phyloP scores from a whole-genome alignment of 2,329 filamentous ascomycete genomes.

The Calonectria henricotiae region DNA sequence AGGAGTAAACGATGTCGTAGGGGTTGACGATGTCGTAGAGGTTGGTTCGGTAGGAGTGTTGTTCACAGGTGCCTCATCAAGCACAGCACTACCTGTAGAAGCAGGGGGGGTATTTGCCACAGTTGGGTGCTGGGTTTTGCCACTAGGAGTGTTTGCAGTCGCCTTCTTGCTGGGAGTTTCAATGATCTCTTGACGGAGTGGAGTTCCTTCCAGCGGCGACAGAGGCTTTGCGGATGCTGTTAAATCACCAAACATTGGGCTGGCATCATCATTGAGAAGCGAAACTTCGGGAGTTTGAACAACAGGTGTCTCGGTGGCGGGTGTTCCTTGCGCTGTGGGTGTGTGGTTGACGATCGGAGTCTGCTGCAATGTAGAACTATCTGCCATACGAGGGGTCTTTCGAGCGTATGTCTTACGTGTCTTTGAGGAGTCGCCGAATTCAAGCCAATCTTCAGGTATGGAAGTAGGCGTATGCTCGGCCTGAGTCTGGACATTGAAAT shows the following conservation, averaged over 20 bases:
- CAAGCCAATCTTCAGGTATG: neutral
- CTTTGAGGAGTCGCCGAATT: neutral
- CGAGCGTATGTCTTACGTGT: neutral
- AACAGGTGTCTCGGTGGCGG: constrained; percentile 1
- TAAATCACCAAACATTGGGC: constrained; percentile 13
- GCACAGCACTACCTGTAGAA: neutral
- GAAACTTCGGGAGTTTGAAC: constrained; percentile 22
- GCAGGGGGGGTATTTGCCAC: neutral
- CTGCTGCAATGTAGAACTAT: neutral
- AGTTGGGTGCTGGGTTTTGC: neutral
- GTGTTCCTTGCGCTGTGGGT: neutral
- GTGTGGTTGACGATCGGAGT: constrained; percentile 29
- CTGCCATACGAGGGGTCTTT: constrained; percentile 11
- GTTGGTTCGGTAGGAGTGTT: constrained; percentile 32
- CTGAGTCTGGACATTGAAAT: constrained; percentile 31
- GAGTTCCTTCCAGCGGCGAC: constrained; percentile 12
- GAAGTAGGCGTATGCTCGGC: neutral
- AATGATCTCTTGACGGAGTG: neutral
- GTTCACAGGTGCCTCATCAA: neutral
- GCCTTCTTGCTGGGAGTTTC: constrained; percentile 21
- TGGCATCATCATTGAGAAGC: neutral
- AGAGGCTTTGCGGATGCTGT: constrained; percentile 24
- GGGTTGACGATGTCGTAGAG: neutral
- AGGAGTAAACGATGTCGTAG: constrained; percentile 50
- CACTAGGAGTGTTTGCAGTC: constrained; percentile 10